Evolutionary conservation across 768 basidiomycete species (phyloP).

Genomic region (Psilocybe azurescens): DNA sequence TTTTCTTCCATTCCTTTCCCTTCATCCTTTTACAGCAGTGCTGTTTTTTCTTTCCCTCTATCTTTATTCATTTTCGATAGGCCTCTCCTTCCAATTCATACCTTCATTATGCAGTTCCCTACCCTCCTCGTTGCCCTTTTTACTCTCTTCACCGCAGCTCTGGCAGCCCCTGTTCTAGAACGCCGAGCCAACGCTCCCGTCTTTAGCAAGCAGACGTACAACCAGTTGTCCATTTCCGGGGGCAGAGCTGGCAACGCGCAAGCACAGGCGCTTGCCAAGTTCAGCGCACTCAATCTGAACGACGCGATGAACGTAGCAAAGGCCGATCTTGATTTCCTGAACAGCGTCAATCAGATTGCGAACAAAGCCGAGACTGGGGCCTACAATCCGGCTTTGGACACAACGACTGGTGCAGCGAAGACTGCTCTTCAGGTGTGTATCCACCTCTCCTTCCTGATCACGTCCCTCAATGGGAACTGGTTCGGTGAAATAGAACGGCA

Average conservation of each 20-base stretch:
- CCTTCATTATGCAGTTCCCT: constrained; percentile 14
- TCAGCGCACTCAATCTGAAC: constrained; percentile 13
- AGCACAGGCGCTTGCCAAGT: constrained; percentile 13
- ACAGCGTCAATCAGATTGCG: constrained; percentile 20
- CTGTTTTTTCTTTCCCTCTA: constrained; percentile 5
- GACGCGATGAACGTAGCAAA: constrained; percentile 14
- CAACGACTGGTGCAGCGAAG: constrained; percentile 9
- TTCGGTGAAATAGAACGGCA: constrained; percentile 15
- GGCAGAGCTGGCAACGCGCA: constrained; percentile 17
- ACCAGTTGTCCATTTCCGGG: constrained; percentile 17
- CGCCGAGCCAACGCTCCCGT: constrained; percentile 14
- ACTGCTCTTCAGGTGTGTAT: constrained; percentile 9
- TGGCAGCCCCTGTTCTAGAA: constrained; percentile 15
- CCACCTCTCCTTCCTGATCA: neutral
- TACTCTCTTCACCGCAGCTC: constrained; percentile 10
- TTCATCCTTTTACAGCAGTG: constrained; percentile 9
- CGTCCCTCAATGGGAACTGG: neutral
- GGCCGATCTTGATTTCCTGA: constrained; percentile 16
- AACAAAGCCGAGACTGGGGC: constrained; percentile 14
- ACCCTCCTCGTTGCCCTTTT: constrained; percentile 13
- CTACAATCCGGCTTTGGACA: constrained; percentile 13
- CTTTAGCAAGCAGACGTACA: constrained; percentile 16
- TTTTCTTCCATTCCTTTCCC: constrained; percentile 2
- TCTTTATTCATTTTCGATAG: neutral
- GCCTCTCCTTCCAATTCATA: neutral